Percentiles rank a stretch among this genome's conserved stretches.
Conservation (phyloP, 2,329 filamentous ascomycete species). For the Colletotrichum sublineola region DNA sequence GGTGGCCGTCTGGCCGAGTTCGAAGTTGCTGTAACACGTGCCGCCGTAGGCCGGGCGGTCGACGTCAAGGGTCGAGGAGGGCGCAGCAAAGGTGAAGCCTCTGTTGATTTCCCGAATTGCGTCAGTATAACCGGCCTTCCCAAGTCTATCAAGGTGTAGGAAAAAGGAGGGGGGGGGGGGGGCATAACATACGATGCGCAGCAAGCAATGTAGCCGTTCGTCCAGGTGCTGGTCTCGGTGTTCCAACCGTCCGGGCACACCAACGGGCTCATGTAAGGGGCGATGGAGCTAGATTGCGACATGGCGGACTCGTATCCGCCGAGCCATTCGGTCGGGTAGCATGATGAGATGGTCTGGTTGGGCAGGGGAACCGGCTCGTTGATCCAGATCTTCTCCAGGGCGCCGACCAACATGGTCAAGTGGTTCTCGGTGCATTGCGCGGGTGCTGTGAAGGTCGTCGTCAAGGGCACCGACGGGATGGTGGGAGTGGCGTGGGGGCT, state of each 20-base stretch:
- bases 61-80: conserved; percentile 16
- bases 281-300: conserved; percentile 36
- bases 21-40: conserved; percentile 39
- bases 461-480: conserved; percentile 30
- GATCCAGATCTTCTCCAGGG: conserved; percentile 40
- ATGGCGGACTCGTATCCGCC: conserved; percentile 31
- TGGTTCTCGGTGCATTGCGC: conserved; percentile 35
- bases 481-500: not conserved
- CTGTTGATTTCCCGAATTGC: not conserved
- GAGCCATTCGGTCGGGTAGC: conserved; percentile 36
- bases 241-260: conserved; percentile 37
- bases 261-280: conserved; percentile 35
- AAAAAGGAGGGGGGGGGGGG: too few relatives aligned
- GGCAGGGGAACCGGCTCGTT: conserved; percentile 37
- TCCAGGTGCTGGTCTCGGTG: conserved; percentile 36
- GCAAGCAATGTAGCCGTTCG: conserved; percentile 36
- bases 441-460: conserved; percentile 37
- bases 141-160: not conserved
- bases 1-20: conserved; percentile 34
- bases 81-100: conserved; percentile 35
- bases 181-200: conserved; percentile 24
- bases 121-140: not conserved
- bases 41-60: conserved; percentile 39
- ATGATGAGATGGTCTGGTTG: conserved; percentile 34
- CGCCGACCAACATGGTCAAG: conserved; percentile 39